Conservation (phyloP, 129 eudicot species). For the carrot (Daucus carota) region DH1_v3.0 NC_030386.2:26375501-26376000, state of each 20-base stretch:
- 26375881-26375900: not conserved
- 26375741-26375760: slow-evolving; percentile 37
- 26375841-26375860: slow-evolving; percentile 76
- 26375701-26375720: not conserved
- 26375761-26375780: slow-evolving; percentile 64
- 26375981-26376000: not conserved
- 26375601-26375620: slow-evolving; percentile 93
- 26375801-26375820: slow-evolving; percentile 52
- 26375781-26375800: slow-evolving; percentile 85
- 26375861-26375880: slow-evolving; percentile 29
- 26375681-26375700: not conserved
- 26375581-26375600: slow-evolving; percentile 32
- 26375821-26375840: slow-evolving; percentile 70
- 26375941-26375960: not conserved
- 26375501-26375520: slow-evolving; percentile 87
- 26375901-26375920: not conserved
- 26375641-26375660: slow-evolving; percentile 95
- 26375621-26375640: slow-evolving; percentile 77
- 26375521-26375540: slow-evolving; percentile 57
- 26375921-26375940: not conserved
- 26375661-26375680: slow-evolving; percentile 65
- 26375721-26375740: not conserved
- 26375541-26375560: not conserved
- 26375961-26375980: not conserved
- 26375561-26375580: not conserved